Base-by-base conservation (phyloP, 805 yeast genomes). In the Pichia occidentalis region DNA sequence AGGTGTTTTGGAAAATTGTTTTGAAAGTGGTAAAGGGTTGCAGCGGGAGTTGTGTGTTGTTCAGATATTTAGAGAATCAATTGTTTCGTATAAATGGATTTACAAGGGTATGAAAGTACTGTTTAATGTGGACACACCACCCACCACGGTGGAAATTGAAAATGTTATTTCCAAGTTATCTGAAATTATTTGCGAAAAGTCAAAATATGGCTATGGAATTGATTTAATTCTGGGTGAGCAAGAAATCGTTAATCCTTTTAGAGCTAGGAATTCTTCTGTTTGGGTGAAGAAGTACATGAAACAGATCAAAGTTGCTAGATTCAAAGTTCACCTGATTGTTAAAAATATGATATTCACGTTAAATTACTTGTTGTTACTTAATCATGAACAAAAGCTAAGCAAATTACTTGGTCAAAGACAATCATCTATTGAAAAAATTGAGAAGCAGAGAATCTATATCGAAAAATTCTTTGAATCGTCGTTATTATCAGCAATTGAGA, bases 281-380 rank as follows among this genome's bases (percentile, higher is more conserved):
- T 40, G 46, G 39, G 32, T 48, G 9, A 44, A 46, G 16, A 40
- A 42, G 19, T 48, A 40, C 37, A 57, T 56, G 12, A 46, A 46
- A 16, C 43, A 45, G 27, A 51, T 52, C 17, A 53, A 54, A 29
- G 50, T 61, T 30, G 52, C 50, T 47, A 54, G 53, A 40, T 50
- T 61, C 34, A 56, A 61, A 36, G 40, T 60, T 32, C 57, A 54
- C 39, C 43, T 63, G 28, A 45, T 59, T 19, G 54, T 71, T 22
- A 67, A 75, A 45, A 68, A 73, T 61, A 51, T 74, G 51, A 54
- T 71, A 14, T 75, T 71, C 44, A 53, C 72, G 5, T 52, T 74
- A 44, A 74, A 73, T 46, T 75, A 75, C 49, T 65, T 74, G 22
- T 44, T 63, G 32, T 57, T 63, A 31, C 39, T 63, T 25, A 61